Evolutionary conservation across 2,329 filamentous ascomycete species (phyloP), one percentile per base, ranked within the genome.

Genomic region (Sporothrix pallida): DNA sequence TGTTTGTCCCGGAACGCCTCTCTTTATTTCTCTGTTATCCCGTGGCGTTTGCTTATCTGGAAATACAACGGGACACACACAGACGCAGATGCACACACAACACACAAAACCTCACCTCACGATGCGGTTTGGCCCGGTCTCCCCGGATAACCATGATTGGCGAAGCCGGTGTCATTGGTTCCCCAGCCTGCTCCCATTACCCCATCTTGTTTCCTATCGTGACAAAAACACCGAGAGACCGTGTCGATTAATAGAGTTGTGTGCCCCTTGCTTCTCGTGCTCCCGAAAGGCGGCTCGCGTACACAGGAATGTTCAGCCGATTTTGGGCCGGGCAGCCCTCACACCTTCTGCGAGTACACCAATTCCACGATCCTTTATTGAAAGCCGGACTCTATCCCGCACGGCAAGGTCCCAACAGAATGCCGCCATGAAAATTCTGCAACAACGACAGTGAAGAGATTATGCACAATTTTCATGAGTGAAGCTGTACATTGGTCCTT

Each of bases 271-370:
- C 20, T 7, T 9, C 15, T 26, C 37, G 26, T 37, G 13, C 9
- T 63, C 37, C 37, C 60, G 60, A 63, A 44, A 44, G 44, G 56
- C 60, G 60, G 60, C 60, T 44, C 60, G 60, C 60, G 37, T 63
- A 44, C 37, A 10, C 42, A 42, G 17, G 31, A 31, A 20, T 62
- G 58, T 42, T 58, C 26, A 62, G 37, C 60, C 60, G 37, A 20
- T 37, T 46, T 63, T 44, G 37, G 37, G n/a, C 37, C 37, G 60
- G 60, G 15, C 60, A 63, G 37, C 60, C 46, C 37, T 20, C 60
- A 63, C 60, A 63, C 60, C 17, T 63, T 63, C 44, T 63, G n/a
- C 13, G 37, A 26, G 7, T 15, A 7, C 12, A 7, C 17, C 10
- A 9, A 9, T 23, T 56, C 23, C n/a, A 56, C 23, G 20, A 37